Conservation (phyloP, 2,329 filamentous ascomycete genomes). For the Alternaria alternata region DNA sequence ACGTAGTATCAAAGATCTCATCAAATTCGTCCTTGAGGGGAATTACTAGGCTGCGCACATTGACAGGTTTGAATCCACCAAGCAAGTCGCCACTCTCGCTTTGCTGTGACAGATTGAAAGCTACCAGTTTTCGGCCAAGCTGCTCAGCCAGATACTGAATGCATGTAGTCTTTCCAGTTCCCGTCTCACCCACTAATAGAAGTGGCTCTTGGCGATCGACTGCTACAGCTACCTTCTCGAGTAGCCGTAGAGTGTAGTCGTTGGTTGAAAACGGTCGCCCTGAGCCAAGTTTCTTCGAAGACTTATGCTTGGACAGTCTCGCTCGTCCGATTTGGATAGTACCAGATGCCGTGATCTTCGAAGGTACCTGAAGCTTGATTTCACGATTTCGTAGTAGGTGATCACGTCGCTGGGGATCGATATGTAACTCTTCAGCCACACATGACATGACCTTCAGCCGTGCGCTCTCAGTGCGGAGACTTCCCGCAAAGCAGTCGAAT, state of each 20-base stretch:
- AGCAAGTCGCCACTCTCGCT: constrained; percentile 96
- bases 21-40: constrained; percentile 95
- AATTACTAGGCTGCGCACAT: constrained; percentile 83
- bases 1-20: constrained; percentile 84
- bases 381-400: constrained; percentile 79
- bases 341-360: constrained; percentile 37
- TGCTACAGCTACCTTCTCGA: constrained; percentile 88
- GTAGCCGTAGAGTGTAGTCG: constrained; percentile 79
- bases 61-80: constrained; percentile 96
- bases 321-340: constrained; percentile 51
- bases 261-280: constrained; percentile 83
- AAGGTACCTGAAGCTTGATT: constrained; percentile 64
- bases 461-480: constrained; percentile 71
- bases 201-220: constrained; percentile 87
- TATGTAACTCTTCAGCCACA: constrained; percentile 86
- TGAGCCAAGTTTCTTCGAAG: constrained; percentile 49
- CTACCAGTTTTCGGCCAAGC: constrained; percentile 84
- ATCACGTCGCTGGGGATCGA: constrained; percentile 81
- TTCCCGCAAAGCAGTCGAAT: constrained; percentile 89
- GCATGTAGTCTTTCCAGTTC: constrained; percentile 96
- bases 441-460: constrained; percentile 68
- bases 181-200: constrained; percentile 96
- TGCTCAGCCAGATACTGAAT: constrained; percentile 89
- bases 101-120: constrained; percentile 96
- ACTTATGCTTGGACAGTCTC: constrained; percentile 56